Evolutionary conservation across 495 filamentous ascomycete genomes (phyloP), one percentile per base, ranked within the genome.

Genomic region (Daldinia grandis): DNA sequence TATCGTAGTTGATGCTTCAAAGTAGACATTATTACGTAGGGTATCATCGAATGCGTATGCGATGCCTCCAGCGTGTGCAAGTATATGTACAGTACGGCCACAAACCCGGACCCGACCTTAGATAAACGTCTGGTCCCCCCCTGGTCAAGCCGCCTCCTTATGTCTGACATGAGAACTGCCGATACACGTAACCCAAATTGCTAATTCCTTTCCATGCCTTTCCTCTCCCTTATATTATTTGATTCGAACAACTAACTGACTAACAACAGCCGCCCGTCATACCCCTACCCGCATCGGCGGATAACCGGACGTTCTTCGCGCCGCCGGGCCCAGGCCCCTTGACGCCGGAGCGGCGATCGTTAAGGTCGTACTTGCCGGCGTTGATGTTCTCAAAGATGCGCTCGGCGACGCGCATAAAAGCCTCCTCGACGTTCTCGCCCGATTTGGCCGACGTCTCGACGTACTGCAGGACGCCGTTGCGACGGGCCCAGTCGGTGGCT

Each of bases 361-460:
- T 96, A 69, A 99, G 82, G 79, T 98, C 94, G 79, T 98, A 98
- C 74, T 87, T 92, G 3, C 95, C 95, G 24, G 90, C 89, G 80
- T 97, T 93, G 62, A 99, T 97, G 79, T 97, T 98, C 78, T 92
- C 87, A 81, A 94, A 97, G 68, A 99, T 98, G 71, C 93, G 85
- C 81, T 97, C 92, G 35, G 95, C 94, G 33, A 97, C 93, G 73
- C 95, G 89, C 76, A 96, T 85, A 73, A 99, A 99, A 3, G 95
- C 95, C 64, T 88, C 84, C 79, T 99, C 95, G 35, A 99, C 95
- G 21, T 92, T 92, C 77, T 95, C 93, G 24, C 95, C 95, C 38
- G 88, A 93, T 82, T 97, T 99, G 38, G 95, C 95, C 62, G 87
- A 91, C n/a, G 95, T 99, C 81, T 99, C 95, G 54, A 98, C 92